phyloP scores from a whole-genome alignment of 179 eudicot genomes.

The Silene noctiflora region DNA sequence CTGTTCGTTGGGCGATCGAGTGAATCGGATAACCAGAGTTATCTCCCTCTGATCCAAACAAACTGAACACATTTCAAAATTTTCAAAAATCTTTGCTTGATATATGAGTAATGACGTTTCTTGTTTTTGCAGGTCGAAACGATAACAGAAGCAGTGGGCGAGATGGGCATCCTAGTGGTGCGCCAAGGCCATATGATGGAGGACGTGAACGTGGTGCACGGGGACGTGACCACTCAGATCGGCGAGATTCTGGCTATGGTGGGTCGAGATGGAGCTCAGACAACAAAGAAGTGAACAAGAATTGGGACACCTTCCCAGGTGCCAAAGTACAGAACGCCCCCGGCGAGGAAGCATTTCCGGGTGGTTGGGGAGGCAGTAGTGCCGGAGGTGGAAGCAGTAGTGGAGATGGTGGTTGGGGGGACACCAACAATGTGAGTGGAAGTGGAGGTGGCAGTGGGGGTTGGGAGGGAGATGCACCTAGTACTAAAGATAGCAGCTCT shows the following conservation, averaged over 20 bases:
- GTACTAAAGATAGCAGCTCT: slow-evolving; percentile 25
- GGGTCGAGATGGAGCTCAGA: slow-evolving; percentile 45
- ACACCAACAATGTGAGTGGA: not conserved
- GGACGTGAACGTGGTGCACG: slow-evolving; percentile 72
- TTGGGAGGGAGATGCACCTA: slow-evolving; percentile 25
- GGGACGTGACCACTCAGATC: slow-evolving; percentile 31
- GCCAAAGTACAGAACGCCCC: slow-evolving; percentile 71
- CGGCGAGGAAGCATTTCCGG: slow-evolving; percentile 73
- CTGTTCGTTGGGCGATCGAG: too few relatives aligned
- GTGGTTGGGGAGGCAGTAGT: slow-evolving; percentile 54
- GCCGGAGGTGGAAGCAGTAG: slow-evolving; percentile 25
- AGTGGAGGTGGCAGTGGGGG: slow-evolving; percentile 18
- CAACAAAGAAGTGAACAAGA: slow-evolving; percentile 38
- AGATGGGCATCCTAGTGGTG: slow-evolving; percentile 65
- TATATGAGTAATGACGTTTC: not conserved
- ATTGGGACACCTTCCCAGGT: slow-evolving; percentile 60
- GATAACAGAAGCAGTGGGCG: slow-evolving; percentile 59
- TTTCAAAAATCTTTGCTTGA: not conserved
- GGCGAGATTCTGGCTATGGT: slow-evolving; percentile 9
- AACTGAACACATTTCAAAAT: not conserved
- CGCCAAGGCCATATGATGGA: slow-evolving; percentile 60
- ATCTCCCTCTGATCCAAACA: not conserved
- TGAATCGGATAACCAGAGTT: too few relatives aligned
- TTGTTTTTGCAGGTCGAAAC: slow-evolving; percentile 54
- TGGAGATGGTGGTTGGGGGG: slow-evolving; percentile 14